Evolutionary conservation across 345 rosid species (phyloP), one percentile per base, ranked within the genome.

Genomic region (Microthlaspi erraticum): DNA sequence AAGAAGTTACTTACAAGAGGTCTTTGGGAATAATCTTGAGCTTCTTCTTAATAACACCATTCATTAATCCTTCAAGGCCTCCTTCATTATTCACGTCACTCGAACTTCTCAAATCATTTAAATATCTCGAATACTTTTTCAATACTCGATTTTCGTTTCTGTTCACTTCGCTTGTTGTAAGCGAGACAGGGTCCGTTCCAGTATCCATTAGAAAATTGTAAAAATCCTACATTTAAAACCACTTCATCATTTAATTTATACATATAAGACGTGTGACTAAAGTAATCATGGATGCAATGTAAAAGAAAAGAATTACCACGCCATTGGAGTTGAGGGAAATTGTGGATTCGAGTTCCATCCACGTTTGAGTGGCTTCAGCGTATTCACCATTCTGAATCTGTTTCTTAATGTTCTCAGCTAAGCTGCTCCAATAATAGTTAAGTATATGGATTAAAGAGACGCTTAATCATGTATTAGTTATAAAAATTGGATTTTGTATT

Each of bases 21-120:
- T 84, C 86, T 20, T 60, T 45, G 1, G 98, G 98, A 72, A 93
- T 90, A 53, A 92, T 86, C 79, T 80, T 83, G 46, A 91, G 97
- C 76, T 91, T 91, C 50, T 82, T 73, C 71, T 67, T 88, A 36
- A 93, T 81, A 19, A 59, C 72, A 36, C 87, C 94, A 56, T 93
- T 87, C 97, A 93, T 86, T 58, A 93, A 73, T 65, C 10, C 71
- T 58, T 68, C 61, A 70, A 87, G 23, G 59, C 79, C 81, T 31
- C 51, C 84, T 29, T 34, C 83, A 52, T 72, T 26, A 2, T 26
- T 64, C 10, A 32, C 71, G 16, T 49, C 81, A 10, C 80, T 72
- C 44, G 57, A 23, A 71, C 78, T 61, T 49, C 76, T 81, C 39
- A 73, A 19, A 12, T 73, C 76, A 34, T 77, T 86, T 18, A 84